Evolutionary conservation across 1,284 basidiomycete species (phyloP).

Genomic region (Schizophyllum amplum): DNA sequence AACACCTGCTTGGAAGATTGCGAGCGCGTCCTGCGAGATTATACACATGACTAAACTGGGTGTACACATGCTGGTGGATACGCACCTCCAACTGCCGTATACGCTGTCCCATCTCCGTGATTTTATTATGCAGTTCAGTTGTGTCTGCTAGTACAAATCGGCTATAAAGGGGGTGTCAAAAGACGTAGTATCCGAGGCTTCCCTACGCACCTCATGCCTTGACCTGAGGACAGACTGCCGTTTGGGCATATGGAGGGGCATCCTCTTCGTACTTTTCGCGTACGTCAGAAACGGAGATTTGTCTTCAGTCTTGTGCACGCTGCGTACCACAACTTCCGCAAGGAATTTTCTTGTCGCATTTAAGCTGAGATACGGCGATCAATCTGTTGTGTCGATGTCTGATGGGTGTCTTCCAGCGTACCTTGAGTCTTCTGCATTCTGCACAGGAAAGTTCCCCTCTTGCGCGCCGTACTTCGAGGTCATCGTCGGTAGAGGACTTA

Average conservation of each 20-base stretch:
- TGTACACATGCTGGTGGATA: background rate
- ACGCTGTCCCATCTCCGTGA: slow-evolving; percentile 64
- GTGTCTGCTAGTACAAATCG: slow-evolving; percentile 62
- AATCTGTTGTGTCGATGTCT: background rate
- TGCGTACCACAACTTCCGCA: slow-evolving; percentile 41
- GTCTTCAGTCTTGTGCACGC: too few species aligned
- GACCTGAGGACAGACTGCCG: slow-evolving; percentile 38
- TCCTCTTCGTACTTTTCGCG: slow-evolving; percentile 8
- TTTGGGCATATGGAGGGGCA: slow-evolving; percentile 13
- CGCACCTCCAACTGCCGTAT: slow-evolving; percentile 45
- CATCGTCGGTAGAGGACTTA: slow-evolving; percentile 38
- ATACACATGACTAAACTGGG: background rate
- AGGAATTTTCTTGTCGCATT: slow-evolving; percentile 41
- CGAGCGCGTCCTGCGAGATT: slow-evolving; percentile 45
- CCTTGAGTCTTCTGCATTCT: slow-evolving; percentile 37
- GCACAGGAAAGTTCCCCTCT: slow-evolving; percentile 45
- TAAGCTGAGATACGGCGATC: slow-evolving; percentile 15
- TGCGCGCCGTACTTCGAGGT: slow-evolving; percentile 42
- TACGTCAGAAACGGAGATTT: too few species aligned
- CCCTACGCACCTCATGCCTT: slow-evolving; percentile 34
- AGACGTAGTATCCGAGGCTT: background rate
- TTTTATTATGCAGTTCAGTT: slow-evolving; percentile 59
- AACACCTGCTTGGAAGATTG: slow-evolving; percentile 50
- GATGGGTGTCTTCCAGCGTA: background rate
- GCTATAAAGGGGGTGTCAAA: slow-evolving; percentile 2